phyloP scores from a whole-genome alignment of 2,329 filamentous ascomycete genomes.

The Colletotrichum sp. region DNA sequence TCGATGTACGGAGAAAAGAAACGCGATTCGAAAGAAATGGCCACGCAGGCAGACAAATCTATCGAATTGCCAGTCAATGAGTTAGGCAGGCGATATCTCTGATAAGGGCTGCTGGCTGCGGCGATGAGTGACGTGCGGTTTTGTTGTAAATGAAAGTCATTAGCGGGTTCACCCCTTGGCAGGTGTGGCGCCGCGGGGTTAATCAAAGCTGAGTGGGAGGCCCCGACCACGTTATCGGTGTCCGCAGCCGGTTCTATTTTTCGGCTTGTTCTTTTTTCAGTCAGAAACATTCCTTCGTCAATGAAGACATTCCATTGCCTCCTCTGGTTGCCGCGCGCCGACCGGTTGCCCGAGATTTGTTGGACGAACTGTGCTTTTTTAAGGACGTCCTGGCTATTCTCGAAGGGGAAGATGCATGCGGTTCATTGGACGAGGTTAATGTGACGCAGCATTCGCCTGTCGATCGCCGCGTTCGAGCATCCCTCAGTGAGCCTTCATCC shows the following conservation, averaged over 20 bases:
- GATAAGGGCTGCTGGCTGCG: neutral
- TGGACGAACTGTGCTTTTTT: neutral
- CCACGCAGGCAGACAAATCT: neutral
- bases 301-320: neutral
- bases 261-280: neutral
- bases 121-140: slow-evolving; percentile 1
- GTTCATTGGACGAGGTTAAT: neutral
- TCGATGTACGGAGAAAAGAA: neutral
- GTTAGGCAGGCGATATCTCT: neutral
- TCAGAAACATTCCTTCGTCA: slow-evolving; percentile 1
- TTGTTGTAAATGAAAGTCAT: slow-evolving; percentile 8
- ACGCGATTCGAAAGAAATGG: neutral
- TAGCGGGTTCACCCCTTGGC: neutral
- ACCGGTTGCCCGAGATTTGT: neutral
- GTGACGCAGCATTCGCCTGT: neutral
- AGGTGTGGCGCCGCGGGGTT: slow-evolving; percentile 20
- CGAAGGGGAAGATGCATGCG: neutral
- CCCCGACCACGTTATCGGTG: neutral
- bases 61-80: neutral
- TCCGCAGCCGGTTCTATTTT: neutral
- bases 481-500: neutral
- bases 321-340: slow-evolving; percentile 2
- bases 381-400: neutral
- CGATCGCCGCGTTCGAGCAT: slow-evolving; percentile 17
- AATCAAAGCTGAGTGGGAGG: neutral